These are phyloP conservation scores for Gossypium australe DNA, from an alignment of 345 rosid genomes.

Conservation along the genomic window DNA sequence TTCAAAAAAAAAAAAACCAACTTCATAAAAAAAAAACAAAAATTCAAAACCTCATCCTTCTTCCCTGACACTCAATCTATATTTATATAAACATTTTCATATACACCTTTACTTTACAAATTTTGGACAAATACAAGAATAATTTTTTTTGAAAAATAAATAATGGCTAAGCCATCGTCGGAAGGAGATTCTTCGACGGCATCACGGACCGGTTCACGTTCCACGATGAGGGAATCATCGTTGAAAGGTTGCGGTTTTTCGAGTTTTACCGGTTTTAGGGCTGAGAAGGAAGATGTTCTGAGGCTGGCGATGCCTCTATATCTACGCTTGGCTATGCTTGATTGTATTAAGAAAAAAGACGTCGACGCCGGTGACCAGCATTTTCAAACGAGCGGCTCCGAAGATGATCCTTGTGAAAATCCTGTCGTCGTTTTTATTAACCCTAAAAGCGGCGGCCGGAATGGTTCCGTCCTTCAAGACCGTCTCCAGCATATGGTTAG, in stretches of 20 bases:
- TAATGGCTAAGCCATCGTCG: conserved; percentile 30
- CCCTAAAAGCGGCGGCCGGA: conserved; percentile 77
- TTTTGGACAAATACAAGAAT: too few species aligned
- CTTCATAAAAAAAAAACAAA: background rate
- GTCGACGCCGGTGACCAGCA: conserved; percentile 24
- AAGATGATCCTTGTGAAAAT: conserved; percentile 29
- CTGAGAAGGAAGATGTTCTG: conserved; percentile 61
- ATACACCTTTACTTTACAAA: background rate
- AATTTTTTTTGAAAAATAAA: background rate
- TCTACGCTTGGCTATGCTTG: conserved; percentile 58
- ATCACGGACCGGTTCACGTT: conserved; percentile 43
- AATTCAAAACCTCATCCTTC: background rate
- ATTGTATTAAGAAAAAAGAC: conserved; percentile 50
- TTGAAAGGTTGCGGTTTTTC: conserved; percentile 53
- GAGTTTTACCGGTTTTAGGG: conserved; percentile 58
- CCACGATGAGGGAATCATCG: conserved; percentile 52
- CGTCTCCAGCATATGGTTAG: conserved; percentile 70
- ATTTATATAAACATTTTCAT: background rate
- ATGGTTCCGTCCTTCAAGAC: conserved; percentile 63
- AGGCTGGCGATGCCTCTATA: conserved; percentile 60
- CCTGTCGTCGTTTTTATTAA: conserved; percentile 84
- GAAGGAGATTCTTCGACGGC: conserved; percentile 33
- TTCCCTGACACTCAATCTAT: background rate
- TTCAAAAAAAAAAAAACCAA: background rate
- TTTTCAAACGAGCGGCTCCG: conserved; percentile 4